These are phyloP conservation scores for Monosporozyma solicola DNA, from an alignment of 805 yeast species.

Conservation along the genomic window DNA sequence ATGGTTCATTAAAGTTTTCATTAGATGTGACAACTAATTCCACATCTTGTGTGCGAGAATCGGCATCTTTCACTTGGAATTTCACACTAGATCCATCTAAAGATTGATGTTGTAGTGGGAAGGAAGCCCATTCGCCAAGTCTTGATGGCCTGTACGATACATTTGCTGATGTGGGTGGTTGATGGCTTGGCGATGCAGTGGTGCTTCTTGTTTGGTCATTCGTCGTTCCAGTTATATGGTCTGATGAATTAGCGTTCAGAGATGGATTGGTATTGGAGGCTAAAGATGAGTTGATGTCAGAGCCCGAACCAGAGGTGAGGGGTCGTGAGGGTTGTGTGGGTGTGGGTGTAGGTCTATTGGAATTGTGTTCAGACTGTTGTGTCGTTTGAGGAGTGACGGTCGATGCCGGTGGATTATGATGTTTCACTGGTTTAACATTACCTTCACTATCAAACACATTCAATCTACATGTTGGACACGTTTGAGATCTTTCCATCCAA, in stretches of 20 bases:
- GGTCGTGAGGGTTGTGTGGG: slow-evolving; percentile 2
- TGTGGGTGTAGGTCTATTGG: not conserved
- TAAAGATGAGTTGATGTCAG: not conserved
- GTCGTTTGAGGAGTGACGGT: not conserved
- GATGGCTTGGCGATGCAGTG: not conserved
- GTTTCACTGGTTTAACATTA: slow-evolving; percentile 2
- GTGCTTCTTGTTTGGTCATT: not conserved
- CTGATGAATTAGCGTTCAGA: not conserved
- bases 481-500: slow-evolving; percentile 87
- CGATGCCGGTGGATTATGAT: not conserved
- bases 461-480: slow-evolving; percentile 87
- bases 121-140: not conserved
- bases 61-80: not conserved
- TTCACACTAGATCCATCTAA: not conserved
- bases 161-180: not conserved
- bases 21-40: not conserved
- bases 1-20: not conserved
- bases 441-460: slow-evolving; percentile 41
- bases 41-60: not conserved
- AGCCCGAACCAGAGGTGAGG: not conserved
- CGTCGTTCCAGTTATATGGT: not conserved
- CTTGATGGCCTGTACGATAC: not conserved
- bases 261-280: not conserved
- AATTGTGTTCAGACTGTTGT: not conserved
- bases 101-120: not conserved